Evolutionary conservation across 441 rosid genomes (phyloP).

Genomic region (Erodium texanum): DNA sequence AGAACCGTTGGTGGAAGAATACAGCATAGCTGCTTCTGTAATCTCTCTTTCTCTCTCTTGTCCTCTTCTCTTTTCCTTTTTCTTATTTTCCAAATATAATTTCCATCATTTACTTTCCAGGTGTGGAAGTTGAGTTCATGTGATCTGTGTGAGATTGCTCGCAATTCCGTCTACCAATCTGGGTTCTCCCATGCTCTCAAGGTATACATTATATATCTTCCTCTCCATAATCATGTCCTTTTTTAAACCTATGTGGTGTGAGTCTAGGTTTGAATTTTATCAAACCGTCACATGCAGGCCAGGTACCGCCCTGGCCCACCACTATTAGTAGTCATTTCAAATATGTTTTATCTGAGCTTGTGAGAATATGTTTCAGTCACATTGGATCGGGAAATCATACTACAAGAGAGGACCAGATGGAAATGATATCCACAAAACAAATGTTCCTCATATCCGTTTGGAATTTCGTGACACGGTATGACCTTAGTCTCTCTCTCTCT

Average conservation of each 20-base stretch:
- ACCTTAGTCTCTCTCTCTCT: background rate
- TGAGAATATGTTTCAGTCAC: constrained; percentile 47
- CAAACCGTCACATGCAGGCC: too few species aligned
- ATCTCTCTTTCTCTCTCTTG: constrained; percentile 22
- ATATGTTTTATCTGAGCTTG: background rate
- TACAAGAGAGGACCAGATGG: constrained; percentile 95
- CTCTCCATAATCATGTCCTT: too few species aligned
- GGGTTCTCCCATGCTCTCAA: constrained; percentile 98
- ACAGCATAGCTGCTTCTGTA: constrained; percentile 99
- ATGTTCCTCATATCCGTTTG: constrained; percentile 93
- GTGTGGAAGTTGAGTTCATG: constrained; percentile 98
- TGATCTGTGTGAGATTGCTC: constrained; percentile 95
- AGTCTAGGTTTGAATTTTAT: too few species aligned
- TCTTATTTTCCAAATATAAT: background rate
- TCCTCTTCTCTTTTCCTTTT: too few species aligned
- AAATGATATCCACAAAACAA: constrained; percentile 84
- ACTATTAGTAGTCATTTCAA: background rate
- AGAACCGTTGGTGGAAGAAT: constrained; percentile 97
- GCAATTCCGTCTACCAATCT: constrained; percentile 93
- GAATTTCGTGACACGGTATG: constrained; percentile 85
- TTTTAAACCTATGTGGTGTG: too few species aligned
- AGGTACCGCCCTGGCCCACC: too few species aligned
- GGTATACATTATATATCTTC: constrained; percentile 30
- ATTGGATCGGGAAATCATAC: constrained; percentile 89
- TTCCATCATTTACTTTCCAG: constrained; percentile 25